phyloP scores from a whole-genome alignment of 768 basidiomycete species.

The Tylopilus felleus region DNA sequence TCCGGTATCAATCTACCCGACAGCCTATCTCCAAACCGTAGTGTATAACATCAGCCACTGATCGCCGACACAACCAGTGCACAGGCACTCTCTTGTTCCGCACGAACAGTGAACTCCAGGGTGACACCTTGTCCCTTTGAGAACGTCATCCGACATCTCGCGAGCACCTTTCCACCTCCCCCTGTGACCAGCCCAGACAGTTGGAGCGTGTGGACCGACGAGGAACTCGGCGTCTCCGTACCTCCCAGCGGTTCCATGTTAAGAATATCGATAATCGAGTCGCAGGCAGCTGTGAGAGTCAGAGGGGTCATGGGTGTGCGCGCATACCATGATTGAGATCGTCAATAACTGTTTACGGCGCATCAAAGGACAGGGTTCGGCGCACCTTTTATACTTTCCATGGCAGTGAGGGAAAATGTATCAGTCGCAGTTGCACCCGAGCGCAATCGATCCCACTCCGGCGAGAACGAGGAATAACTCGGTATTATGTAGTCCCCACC shows the following conservation, averaged over 20 bases:
- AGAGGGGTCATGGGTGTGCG: slow-evolving; percentile 11
- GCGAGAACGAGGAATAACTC: slow-evolving; percentile 86
- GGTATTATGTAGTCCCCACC: slow-evolving; percentile 94
- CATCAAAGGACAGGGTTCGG: slow-evolving; percentile 13
- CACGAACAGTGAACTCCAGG: slow-evolving; percentile 85
- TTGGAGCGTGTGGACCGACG: slow-evolving; percentile 91
- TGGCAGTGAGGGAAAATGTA: slow-evolving; percentile 87
- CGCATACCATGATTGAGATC: slow-evolving; percentile 14
- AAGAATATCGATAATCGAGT: slow-evolving; percentile 92
- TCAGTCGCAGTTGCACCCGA: slow-evolving; percentile 79
- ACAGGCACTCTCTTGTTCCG: slow-evolving; percentile 85
- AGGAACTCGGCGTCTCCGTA: slow-evolving; percentile 73
- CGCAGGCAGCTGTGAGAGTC: slow-evolving; percentile 74
- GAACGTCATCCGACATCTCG: slow-evolving; percentile 93
- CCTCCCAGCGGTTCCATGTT: slow-evolving; percentile 98
- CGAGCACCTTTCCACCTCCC: slow-evolving; percentile 95
- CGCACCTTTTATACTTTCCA: slow-evolving; percentile 92
- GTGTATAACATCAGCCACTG: slow-evolving; percentile 46
- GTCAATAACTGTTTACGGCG: slow-evolving; percentile 13
- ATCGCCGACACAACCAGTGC: slow-evolving; percentile 89
- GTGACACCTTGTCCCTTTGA: slow-evolving; percentile 88
- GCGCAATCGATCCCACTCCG: slow-evolving; percentile 93
- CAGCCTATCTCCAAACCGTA: slow-evolving; percentile 3
- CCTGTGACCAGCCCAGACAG: slow-evolving; percentile 87
- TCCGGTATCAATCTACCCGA: slow-evolving; percentile 7